Evolutionary conservation across 352 stramenopile species (phyloP), one percentile per base, ranked within the genome.

Genomic region (Pythium rhizo-oryzae): DNA sequence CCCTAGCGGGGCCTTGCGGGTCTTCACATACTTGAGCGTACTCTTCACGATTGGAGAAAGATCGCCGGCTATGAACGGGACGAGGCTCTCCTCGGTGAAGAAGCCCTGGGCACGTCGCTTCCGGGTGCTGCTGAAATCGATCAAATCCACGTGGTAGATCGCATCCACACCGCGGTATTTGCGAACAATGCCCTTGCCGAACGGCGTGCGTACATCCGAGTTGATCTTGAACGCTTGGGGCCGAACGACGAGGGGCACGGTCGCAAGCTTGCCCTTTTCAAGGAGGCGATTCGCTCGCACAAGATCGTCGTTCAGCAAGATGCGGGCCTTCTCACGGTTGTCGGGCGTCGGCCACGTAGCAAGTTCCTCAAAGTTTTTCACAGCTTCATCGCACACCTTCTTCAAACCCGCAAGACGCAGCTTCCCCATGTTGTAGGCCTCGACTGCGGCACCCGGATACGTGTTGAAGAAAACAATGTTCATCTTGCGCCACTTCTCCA

Each of bases 391-490:
- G 44, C 74, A 83, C 41, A 94, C 87, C 65, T 92, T 92, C 43
- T 84, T 79, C n/a, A 94, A 59, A 1, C 89, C 87, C 11, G 47
- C 24, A 9, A 93, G 65, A 9, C 84, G 84, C 25, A 96, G 76
- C 65, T 90, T 91, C 56, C 89, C 78, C 78, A 93, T 85, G 41
- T 75, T 76, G 62, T 73, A 91, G 28, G 84, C 87, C 46, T 97
- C 82, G 5, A 94, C 76, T 1, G 91, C 88, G 18, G 90, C 91
- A 43, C 90, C 91, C 18, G 95, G 77, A 52, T 97, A 97, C 39
- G 90, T 97, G 70, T 96, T 82, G 65, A 98, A 97, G 70, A 97
- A 98, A 12, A 96, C 69, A 33, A 97, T 96, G 69, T 95, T 94
- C 72, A 96, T 95, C 64, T 84, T 81, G 43, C 80, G 78, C 82